These are phyloP conservation scores for Suhomyces faveliae DNA, from an alignment of 805 yeast species.

Conservation along the genomic window DNA sequence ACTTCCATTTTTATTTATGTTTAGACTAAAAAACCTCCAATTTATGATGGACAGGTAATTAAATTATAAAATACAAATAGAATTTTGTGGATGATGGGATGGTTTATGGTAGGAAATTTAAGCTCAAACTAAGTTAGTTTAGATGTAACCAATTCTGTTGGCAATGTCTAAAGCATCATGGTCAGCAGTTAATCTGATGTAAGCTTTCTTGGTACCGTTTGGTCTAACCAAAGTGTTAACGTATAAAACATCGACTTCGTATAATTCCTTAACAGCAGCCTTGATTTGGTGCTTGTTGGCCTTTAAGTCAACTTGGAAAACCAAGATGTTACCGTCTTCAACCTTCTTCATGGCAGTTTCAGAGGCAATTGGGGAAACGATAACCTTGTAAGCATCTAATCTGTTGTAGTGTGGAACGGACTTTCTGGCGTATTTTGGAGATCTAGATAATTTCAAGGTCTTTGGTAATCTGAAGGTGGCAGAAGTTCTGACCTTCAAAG, in stretches of 20 bases:
- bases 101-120: constrained; percentile 5
- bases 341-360: constrained; percentile 99
- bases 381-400: constrained; percentile 91
- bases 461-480: constrained; percentile 97
- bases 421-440: constrained; percentile 94
- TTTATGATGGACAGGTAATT: constrained; percentile 7
- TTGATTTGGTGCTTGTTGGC: constrained; percentile 99
- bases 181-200: constrained; percentile 98
- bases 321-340: constrained; percentile 98
- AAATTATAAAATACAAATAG: constrained; percentile 12
- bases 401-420: constrained; percentile 97
- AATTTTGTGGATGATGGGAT: constrained; percentile 9
- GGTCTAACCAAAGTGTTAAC: constrained; percentile 98
- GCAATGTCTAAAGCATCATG: constrained; percentile 99
- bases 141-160: constrained; percentile 99
- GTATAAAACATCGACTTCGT: constrained; percentile 90
- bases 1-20: constrained; percentile 11
- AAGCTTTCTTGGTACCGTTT: constrained; percentile 99
- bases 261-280: constrained; percentile 96
- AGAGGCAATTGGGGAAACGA: constrained; percentile 92
- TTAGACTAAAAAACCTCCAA: constrained; percentile 11
- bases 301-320: constrained; percentile 95
- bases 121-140: constrained; percentile 29
- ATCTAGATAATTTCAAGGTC: constrained; percentile 90
- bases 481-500: constrained; percentile 88